These are phyloP conservation scores for Yamadazyma nakazawae DNA, from an alignment of 805 yeast genomes.

Conservation along the genomic window DNA sequence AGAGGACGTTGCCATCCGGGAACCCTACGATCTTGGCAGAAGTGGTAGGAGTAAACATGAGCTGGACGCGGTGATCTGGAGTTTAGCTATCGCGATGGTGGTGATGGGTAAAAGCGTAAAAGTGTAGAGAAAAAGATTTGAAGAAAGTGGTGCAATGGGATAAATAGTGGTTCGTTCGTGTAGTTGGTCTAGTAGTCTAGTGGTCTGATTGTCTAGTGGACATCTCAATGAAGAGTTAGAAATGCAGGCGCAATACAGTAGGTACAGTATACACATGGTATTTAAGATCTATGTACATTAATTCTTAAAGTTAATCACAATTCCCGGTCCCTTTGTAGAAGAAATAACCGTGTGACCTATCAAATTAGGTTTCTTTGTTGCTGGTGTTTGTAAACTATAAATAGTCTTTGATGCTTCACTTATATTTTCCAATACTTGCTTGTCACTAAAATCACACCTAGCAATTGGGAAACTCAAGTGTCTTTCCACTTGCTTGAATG, in stretches of 20 bases:
- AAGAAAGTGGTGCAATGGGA: no score
- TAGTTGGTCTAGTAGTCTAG: no score
- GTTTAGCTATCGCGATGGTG: background rate
- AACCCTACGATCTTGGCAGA: conserved; percentile 21
- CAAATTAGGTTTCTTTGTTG: conserved; percentile 63
- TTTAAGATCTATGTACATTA: conserved; percentile 8
- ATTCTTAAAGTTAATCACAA: conserved; percentile 50
- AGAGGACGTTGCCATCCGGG: conserved; percentile 36
- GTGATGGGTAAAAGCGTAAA: background rate
- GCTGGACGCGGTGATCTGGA: background rate
- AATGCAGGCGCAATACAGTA: no score
- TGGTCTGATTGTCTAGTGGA: no score
- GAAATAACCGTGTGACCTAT: conserved; percentile 67
- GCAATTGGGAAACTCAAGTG: conserved; percentile 69
- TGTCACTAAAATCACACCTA: conserved; percentile 72
- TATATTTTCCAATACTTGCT: conserved; percentile 69
- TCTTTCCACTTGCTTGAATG: conserved; percentile 71
- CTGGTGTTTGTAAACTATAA: conserved; percentile 50
- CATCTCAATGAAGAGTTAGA: no score
- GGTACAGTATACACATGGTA: background rate
- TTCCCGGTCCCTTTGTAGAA: conserved; percentile 77
- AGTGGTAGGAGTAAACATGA: conserved; percentile 4
- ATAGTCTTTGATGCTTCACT: conserved; percentile 64
- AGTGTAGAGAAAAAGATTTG: background rate
- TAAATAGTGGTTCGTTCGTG: no score